Base-by-base conservation (phyloP, 495 filamentous ascomycete genomes). In the Halenospora varia region DNA sequence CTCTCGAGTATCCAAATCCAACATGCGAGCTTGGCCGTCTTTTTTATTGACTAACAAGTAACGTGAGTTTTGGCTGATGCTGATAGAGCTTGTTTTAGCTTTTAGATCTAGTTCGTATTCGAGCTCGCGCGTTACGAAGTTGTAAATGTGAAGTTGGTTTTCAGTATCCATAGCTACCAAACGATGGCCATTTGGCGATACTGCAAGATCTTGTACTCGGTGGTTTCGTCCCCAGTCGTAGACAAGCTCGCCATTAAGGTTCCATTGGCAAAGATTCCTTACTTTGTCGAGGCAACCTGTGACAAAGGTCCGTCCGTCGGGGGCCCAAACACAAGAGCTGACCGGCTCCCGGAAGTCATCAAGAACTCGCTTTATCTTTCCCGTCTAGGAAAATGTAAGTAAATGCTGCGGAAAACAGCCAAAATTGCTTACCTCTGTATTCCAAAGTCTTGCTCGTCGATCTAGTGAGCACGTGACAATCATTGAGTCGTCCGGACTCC, bases 401-500 rank as follows among this genome's bases (percentile, higher is more conserved):
- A 51, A 59, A 41, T 40, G 25, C 63, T 48, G 35, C 35, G 47
- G 22, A 17, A 35, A 6, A 20, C 18, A 44, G n/a, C n/a, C n/a
- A 22, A 25, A 20, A 25, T 48, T 13, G 67, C 82, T 75, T 77
- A 95, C 91, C 64, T 82, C 77, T 10, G 81, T 76, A 70, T 90
- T 84, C 90, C 90, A 97, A 56, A 97, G 70, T 56, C 84, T 82
- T 8, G 90, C 91, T 56, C 78, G 82, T 13, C 75, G 80, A 66
- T 95, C 90, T 64, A 82, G 77, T 6, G 85, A 85, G 66, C 92
- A 96, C 17, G 85, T 92, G 26, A 96, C 84, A 2, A 99, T 73
- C 66, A 87, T 89, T 0, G 80, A 77, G 68, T 95, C 89, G 74
- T 97, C 91, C 4, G 92, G 92, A 70, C 90, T 96, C 94, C 94